These are phyloP conservation scores for Podospora australis DNA, from an alignment of 495 filamentous ascomycete species.

Conservation along the genomic window DNA sequence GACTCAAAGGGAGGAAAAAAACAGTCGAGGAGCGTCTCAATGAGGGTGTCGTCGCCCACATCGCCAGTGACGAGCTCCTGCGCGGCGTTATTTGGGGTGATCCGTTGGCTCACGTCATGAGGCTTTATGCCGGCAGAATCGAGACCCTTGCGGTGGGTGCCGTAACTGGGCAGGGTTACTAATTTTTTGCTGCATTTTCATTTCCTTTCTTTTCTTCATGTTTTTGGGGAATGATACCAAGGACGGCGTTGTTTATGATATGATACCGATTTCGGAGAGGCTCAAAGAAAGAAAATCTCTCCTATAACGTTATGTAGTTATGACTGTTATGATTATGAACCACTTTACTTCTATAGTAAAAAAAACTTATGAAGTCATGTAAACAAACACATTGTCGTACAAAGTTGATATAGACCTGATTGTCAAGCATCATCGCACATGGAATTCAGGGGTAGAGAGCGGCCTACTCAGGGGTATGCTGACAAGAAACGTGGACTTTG, in stretches of 20 bases:
- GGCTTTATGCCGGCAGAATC: conserved; percentile 61
- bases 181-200: conserved; percentile 5
- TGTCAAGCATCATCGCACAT: no score
- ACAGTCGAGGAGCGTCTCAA: conserved; percentile 35
- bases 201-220: no score
- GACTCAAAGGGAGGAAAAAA: conserved; percentile 27
- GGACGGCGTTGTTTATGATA: background rate
- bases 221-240: background rate
- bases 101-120: conserved; percentile 72
- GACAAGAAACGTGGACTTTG: background rate
- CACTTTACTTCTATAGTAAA: no score
- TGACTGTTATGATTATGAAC: no score
- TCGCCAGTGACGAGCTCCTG: conserved; percentile 58
- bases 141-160: conserved; percentile 61
- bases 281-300: no score
- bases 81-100: conserved; percentile 69
- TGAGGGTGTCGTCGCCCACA: conserved; percentile 54
- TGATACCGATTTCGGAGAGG: no score
- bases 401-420: no score
- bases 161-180: conserved; percentile 47
- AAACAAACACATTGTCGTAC: no score
- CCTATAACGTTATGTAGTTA: no score
- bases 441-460: no score
- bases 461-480: background rate
- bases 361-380: no score